Evolutionary conservation across 208 protist genomes (phyloP).

Genomic region (Novymonas esmeraldas): DNA sequence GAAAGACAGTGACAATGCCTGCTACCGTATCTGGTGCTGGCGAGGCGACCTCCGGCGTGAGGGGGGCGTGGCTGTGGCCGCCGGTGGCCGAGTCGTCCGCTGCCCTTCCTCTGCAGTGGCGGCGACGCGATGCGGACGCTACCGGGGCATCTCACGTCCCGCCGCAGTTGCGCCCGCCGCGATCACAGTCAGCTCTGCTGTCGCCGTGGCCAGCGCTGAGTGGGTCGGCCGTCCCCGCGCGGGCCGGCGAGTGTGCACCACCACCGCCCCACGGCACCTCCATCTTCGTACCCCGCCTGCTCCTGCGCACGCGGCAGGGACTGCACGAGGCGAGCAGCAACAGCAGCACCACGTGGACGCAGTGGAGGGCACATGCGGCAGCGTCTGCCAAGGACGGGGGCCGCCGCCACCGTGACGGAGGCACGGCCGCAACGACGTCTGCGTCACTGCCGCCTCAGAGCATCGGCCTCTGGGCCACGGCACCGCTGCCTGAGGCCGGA

Average conservation of each 20-base stretch:
- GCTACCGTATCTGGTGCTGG: no score
- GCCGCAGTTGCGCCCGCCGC: constrained; percentile 6
- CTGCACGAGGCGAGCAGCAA: background rate
- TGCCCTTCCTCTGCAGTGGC: background rate
- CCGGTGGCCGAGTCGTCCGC: background rate
- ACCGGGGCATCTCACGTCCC: constrained; percentile 1
- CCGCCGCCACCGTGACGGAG: background rate
- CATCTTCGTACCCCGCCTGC: constrained; percentile 6
- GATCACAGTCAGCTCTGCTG: background rate
- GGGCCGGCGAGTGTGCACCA: background rate
- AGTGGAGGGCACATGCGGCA: background rate
- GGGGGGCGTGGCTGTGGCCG: no score
- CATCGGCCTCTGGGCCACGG: constrained; percentile 11
- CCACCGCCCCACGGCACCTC: background rate
- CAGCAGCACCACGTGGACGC: background rate
- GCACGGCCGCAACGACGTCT: background rate
- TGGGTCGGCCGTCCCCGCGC: background rate
- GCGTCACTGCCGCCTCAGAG: constrained; percentile 10
- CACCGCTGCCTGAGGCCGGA: no score
- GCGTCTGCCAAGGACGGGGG: background rate
- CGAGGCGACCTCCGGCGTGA: background rate
- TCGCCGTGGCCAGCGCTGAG: background rate
- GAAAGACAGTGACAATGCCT: no score
- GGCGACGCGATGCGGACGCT: no score
- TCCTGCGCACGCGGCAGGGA: background rate